Conservation (phyloP, 805 yeast species). For the Myxozyma mucilagina region DNA sequence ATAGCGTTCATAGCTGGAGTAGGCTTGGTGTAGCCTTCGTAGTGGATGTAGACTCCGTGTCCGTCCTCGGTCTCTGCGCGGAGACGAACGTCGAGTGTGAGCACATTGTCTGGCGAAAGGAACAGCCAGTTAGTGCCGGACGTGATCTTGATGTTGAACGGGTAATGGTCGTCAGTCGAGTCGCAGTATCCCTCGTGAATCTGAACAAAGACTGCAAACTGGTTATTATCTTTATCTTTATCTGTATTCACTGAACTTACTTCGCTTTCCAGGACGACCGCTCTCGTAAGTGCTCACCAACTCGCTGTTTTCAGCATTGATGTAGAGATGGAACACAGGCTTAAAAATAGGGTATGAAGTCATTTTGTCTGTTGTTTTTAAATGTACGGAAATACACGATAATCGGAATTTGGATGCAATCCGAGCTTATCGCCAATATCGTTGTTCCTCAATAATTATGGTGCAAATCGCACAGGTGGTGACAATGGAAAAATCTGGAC, state of each 20-base stretch:
- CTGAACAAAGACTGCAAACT: slow-evolving; percentile 23
- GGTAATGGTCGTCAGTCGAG: slow-evolving; percentile 26
- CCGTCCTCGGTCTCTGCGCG: slow-evolving; percentile 28
- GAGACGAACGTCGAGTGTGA: slow-evolving; percentile 29
- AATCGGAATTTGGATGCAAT: not conserved
- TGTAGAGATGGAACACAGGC: slow-evolving; percentile 29
- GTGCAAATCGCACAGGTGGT: too few relatives aligned
- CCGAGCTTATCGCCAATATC: not conserved
- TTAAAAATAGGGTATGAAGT: slow-evolving; percentile 26
- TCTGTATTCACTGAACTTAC: slow-evolving; percentile 4
- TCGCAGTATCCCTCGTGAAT: slow-evolving; percentile 29
- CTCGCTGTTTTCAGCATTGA: slow-evolving; percentile 29
- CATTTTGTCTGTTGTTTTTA: not conserved
- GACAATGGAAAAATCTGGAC: too few relatives aligned
- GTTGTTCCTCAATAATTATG: too few relatives aligned
- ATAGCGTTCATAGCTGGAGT: slow-evolving; percentile 27
- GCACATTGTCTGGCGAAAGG: slow-evolving; percentile 16
- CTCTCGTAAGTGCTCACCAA: slow-evolving; percentile 23
- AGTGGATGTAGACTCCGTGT: slow-evolving; percentile 27
- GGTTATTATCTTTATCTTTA: not conserved
- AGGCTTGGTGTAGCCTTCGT: slow-evolving; percentile 26
- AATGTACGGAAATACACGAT: not conserved
- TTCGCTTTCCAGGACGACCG: slow-evolving; percentile 23
- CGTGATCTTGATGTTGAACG: slow-evolving; percentile 25
- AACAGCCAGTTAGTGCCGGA: slow-evolving; percentile 30